These are phyloP conservation scores for Colletotrichum simmondsii DNA, from an alignment of 2,329 filamentous ascomycete genomes.

Conservation along the genomic window DNA sequence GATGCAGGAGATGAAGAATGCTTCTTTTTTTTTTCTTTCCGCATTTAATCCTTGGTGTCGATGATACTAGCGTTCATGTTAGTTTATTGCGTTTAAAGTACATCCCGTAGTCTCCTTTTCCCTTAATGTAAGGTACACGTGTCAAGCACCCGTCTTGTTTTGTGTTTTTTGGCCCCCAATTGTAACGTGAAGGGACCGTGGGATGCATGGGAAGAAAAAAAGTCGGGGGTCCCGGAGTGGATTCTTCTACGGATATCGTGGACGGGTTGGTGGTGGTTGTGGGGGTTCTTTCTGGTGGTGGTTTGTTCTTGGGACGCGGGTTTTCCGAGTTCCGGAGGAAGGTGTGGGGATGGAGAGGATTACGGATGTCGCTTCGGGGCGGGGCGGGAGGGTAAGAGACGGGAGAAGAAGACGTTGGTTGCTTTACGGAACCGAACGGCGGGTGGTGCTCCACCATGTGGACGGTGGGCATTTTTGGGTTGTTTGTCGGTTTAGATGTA, in stretches of 20 bases:
- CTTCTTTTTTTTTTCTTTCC: neutral
- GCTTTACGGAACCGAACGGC: neutral
- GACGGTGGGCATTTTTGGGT: neutral
- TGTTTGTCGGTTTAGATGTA: neutral
- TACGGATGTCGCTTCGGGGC: neutral
- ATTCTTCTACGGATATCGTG: neutral
- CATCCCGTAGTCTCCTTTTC: neutral
- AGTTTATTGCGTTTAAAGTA: neutral
- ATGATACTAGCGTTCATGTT: constrained; percentile 11
- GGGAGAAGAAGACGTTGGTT: neutral
- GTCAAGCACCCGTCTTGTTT: neutral
- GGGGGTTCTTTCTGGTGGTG: neutral
- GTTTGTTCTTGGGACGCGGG: neutral
- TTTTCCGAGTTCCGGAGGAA: constrained; percentile 3
- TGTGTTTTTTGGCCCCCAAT: constrained; percentile 7
- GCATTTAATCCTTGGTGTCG: constrained; percentile 13
- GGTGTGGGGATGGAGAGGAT: neutral
- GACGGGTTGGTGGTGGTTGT: neutral
- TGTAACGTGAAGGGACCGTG: neutral
- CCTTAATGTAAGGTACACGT: neutral
- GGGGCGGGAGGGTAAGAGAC: neutral
- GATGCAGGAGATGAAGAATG: neutral
- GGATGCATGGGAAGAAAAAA: neutral
- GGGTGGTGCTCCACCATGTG: neutral
- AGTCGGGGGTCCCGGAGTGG: neutral